These are phyloP conservation scores for Pseudogymnoascus sp. DNA, from an alignment of 2,329 filamentous ascomycete genomes.

Conservation along the genomic window DNA sequence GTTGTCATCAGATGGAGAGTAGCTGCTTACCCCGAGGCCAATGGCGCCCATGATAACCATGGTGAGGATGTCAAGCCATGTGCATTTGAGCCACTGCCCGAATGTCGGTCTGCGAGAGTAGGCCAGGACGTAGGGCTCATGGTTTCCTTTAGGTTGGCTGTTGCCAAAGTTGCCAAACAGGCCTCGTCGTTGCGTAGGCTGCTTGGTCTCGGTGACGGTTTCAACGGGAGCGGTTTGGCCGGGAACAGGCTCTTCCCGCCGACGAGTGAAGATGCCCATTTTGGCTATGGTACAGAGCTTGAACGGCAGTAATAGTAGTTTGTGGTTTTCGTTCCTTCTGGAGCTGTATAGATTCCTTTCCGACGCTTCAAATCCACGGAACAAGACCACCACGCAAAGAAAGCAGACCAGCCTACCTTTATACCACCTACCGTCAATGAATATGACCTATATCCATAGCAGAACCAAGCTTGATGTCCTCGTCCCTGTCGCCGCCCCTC, in stretches of 20 bases:
- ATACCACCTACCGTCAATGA: not conserved
- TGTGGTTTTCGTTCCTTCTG: not conserved
- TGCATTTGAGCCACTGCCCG: constrained; percentile 61
- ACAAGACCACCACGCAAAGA: not conserved
- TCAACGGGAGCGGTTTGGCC: not conserved
- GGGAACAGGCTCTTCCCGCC: constrained; percentile 7
- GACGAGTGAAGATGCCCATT: constrained; percentile 20
- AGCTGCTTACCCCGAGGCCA: constrained; percentile 52
- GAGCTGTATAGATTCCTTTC: not conserved
- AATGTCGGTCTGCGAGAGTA: constrained; percentile 43
- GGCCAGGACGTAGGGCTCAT: not conserved
- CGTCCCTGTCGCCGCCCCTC: not conserved
- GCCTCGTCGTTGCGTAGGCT: not conserved
- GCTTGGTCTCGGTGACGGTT: constrained; percentile 7
- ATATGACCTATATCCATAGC: not conserved
- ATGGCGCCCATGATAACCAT: constrained; percentile 59
- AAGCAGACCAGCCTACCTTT: not conserved
- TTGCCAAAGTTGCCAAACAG: not conserved
- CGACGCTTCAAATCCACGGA: not conserved
- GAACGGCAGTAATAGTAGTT: not conserved
- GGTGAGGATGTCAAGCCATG: constrained; percentile 59
- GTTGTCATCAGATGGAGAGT: not conserved
- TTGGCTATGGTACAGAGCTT: constrained; percentile 7
- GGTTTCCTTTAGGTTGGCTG: not conserved
- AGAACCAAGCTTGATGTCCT: not conserved